Evolutionary conservation across 2,329 filamentous ascomycete genomes (phyloP).

Genomic region (Aureobasidium sp.): DNA sequence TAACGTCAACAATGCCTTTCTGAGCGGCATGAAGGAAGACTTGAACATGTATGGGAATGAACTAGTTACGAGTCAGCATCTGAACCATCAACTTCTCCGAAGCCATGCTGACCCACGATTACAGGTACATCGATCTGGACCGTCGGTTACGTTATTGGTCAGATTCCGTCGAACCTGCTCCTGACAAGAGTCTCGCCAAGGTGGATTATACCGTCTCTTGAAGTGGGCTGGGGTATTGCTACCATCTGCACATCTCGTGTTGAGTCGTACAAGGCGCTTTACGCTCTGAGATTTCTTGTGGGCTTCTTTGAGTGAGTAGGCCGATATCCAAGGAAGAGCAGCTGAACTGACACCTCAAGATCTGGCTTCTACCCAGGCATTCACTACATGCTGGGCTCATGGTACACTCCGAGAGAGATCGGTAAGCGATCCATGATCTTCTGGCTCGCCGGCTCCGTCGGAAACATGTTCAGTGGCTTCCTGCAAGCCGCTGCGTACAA

Average conservation of each 20-base stretch:
- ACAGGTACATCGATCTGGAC: conserved; percentile 12
- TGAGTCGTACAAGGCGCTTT: conserved; percentile 33
- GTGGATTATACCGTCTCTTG: conserved; percentile 34
- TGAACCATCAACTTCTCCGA: neutral
- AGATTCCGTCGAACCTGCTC: conserved; percentile 33
- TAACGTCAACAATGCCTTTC: conserved; percentile 38
- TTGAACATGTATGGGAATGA: conserved; percentile 34
- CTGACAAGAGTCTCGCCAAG: conserved; percentile 29
- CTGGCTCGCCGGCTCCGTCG: conserved; percentile 52
- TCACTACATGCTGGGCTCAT: conserved; percentile 54
- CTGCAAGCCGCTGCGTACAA: conserved; percentile 49
- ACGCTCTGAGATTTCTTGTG: conserved; percentile 34
- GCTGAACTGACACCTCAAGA: neutral
- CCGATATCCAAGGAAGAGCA: neutral
- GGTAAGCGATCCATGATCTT: conserved; percentile 57
- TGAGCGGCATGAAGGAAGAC: conserved; percentile 38
- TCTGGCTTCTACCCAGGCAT: conserved; percentile 51
- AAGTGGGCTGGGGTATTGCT: conserved; percentile 36
- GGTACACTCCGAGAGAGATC: conserved; percentile 56
- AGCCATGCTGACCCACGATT: conserved; percentile 25
- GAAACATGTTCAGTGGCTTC: conserved; percentile 56
- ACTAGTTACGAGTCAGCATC: conserved; percentile 19
- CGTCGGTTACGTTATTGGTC: conserved; percentile 33
- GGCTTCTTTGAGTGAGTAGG: conserved; percentile 43
- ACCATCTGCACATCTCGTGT: conserved; percentile 35